Percentiles rank a stretch among this genome's conserved stretches.
These are phyloP conservation scores for Gaeumannomyces sp. DNA, from an alignment of 2,329 filamentous ascomycete species.

Conservation along the genomic window DNA sequence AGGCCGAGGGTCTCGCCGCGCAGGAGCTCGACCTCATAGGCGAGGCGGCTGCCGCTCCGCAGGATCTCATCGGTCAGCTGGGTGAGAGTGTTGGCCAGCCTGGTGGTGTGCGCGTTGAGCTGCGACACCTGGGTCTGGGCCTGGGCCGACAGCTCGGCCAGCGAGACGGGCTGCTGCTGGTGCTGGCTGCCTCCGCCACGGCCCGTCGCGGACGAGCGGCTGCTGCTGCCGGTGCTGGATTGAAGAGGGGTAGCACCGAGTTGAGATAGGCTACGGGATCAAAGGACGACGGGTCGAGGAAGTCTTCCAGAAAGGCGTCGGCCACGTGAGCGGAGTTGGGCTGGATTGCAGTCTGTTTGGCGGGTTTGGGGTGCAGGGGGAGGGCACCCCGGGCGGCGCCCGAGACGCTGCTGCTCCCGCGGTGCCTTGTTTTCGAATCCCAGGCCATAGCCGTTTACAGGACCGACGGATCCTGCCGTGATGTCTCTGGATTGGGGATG, in stretches of 20 bases:
- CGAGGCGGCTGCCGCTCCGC: constrained; percentile 76
- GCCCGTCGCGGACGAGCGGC: constrained; percentile 10
- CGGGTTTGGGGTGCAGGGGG: constrained; percentile 34
- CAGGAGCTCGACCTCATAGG: constrained; percentile 90
- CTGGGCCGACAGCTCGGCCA: constrained; percentile 73
- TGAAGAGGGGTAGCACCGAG: constrained; percentile 62
- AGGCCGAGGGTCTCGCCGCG: constrained; percentile 82
- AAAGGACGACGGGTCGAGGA: constrained; percentile 70
- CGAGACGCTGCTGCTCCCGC: constrained; percentile 40
- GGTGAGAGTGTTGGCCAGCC: constrained; percentile 74
- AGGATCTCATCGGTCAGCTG: constrained; percentile 93
- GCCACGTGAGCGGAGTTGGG: constrained; percentile 57
- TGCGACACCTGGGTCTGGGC: constrained; percentile 81
- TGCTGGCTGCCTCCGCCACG: constrained; percentile 24
- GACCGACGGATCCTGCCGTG: not conserved
- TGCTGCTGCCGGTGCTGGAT: constrained; percentile 25
- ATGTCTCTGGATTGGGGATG: not conserved
- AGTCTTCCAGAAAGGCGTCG: constrained; percentile 68
- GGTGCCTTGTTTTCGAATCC: constrained; percentile 33
- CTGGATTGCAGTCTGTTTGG: constrained; percentile 30
- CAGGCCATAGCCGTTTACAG: constrained; percentile 28
- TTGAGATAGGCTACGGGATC: constrained; percentile 85
- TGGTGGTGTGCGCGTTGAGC: constrained; percentile 80
- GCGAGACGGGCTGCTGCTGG: constrained; percentile 38
- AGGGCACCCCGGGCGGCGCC: constrained; percentile 28